phyloP scores from a whole-genome alignment of 495 filamentous ascomycete genomes.

The Rostrohypoxylon terebratum region DNA sequence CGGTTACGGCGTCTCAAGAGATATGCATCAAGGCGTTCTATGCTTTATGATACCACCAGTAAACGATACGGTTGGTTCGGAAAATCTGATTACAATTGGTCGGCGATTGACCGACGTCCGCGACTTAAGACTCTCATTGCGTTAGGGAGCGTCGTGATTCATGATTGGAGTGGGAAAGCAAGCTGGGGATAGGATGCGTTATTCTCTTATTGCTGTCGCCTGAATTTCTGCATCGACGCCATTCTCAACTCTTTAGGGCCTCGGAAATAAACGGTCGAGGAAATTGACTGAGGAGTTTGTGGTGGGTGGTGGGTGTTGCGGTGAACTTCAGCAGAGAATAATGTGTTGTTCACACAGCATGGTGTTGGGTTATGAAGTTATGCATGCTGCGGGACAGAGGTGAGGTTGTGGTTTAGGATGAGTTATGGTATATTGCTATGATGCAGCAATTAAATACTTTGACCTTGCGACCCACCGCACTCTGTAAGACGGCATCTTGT shows the following conservation, averaged over 20 bases:
- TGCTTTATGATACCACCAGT: conserved; percentile 44
- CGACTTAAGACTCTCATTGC: conserved; percentile 6
- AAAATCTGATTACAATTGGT: conserved; percentile 19
- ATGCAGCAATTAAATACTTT: conserved; percentile 37
- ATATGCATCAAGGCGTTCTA: conserved; percentile 45
- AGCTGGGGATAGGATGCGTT: conserved; percentile 35
- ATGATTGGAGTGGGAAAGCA: conserved; percentile 3
- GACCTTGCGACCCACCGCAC: conserved; percentile 10
- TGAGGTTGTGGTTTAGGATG: conserved; percentile 15
- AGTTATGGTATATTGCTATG: conserved; percentile 38
- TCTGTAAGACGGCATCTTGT: conserved; percentile 22
- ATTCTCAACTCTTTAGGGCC: conserved; percentile 20
- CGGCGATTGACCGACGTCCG: conserved; percentile 9
- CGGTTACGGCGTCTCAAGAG: conserved; percentile 35
- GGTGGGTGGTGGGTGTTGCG: conserved; percentile 1
- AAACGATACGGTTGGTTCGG: conserved; percentile 42
- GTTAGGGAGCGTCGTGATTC: conserved; percentile 4
- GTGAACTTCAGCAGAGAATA: conserved; percentile 16
- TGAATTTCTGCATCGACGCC: conserved; percentile 8
- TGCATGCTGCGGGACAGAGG: conserved; percentile 24
- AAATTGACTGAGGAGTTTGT: conserved; percentile 7
- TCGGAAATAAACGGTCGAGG: not conserved
- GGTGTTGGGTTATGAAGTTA: conserved; percentile 27
- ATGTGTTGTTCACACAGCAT: conserved; percentile 20
- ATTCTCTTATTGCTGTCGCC: conserved; percentile 25